Percentiles rank a stretch among this genome's conserved stretches.
Evolutionary conservation across 257 asterid genomes (phyloP).

Genomic region (Avicennia marina): DNA sequence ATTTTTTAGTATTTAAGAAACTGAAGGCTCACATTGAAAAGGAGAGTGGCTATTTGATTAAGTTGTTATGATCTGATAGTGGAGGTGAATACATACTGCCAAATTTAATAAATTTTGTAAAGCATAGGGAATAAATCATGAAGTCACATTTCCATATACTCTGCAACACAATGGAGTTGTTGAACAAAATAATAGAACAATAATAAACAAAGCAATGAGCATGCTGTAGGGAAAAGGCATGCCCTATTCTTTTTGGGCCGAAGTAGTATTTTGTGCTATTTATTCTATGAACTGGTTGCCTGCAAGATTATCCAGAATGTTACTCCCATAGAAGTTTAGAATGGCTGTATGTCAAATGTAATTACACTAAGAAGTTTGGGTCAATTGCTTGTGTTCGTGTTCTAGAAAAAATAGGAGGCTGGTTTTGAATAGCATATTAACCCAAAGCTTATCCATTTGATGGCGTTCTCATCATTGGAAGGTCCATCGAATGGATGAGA

Average conservation of each 20-base stretch:
- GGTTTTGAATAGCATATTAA: no score
- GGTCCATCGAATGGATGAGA: no score
- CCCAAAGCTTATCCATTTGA: no score
- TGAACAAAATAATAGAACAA: neutral
- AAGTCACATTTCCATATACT: neutral
- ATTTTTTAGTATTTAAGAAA: neutral
- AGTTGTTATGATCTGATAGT: neutral
- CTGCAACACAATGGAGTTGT: neutral
- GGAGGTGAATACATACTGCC: neutral
- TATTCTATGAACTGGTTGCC: no score
- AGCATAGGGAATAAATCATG: neutral
- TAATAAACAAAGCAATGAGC: neutral
- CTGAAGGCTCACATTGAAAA: neutral
- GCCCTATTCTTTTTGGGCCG: neutral
- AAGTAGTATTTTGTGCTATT: neutral
- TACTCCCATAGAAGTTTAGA: no score
- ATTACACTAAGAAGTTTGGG: no score
- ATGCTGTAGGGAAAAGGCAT: neutral
- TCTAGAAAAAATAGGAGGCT: no score
- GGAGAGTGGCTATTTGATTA: neutral
- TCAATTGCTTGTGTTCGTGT: no score
- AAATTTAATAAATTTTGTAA: no score
- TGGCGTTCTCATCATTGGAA: no score
- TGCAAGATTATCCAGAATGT: no score
- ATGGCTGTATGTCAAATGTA: no score